phyloP scores from a whole-genome alignment of 345 rosid genomes.

The Erucastrum elatum region DNA sequence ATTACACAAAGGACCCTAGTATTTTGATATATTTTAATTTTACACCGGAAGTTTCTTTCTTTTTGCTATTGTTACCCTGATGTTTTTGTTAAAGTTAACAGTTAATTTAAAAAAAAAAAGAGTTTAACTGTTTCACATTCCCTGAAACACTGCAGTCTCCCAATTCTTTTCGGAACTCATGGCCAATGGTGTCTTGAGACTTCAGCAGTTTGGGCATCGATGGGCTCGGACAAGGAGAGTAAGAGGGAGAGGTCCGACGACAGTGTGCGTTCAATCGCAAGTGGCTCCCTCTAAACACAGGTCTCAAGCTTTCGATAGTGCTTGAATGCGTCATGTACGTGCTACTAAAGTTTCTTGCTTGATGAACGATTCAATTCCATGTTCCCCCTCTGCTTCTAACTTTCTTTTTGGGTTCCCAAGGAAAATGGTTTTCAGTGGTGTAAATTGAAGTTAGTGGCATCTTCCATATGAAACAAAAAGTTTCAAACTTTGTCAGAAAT shows the following conservation, averaged over 20 bases:
- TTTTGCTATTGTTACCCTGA: neutral
- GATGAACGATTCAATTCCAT: neutral
- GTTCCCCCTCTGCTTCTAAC: neutral
- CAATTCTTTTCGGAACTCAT: neutral
- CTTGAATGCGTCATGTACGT: neutral
- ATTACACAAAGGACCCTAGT: neutral
- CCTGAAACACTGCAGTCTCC: slow-evolving; percentile 33
- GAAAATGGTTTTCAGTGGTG: neutral
- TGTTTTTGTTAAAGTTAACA: too few relatives aligned
- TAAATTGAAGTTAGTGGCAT: neutral
- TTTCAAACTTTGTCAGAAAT: neutral
- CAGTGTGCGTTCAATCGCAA: slow-evolving; percentile 50
- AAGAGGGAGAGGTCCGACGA: slow-evolving; percentile 26
- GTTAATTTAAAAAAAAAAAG: too few relatives aligned
- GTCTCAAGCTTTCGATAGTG: slow-evolving; percentile 34
- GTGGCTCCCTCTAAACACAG: slow-evolving; percentile 68
- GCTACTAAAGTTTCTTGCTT: slow-evolving; percentile 1
- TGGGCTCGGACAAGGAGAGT: too few relatives aligned
- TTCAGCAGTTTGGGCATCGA: slow-evolving; percentile 2
- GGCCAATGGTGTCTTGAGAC: too few relatives aligned
- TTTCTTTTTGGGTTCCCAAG: neutral
- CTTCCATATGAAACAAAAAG: neutral
- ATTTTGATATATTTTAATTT: neutral
- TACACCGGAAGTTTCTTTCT: neutral
- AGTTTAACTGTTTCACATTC: slow-evolving; percentile 44